Evolutionary conservation across 2,329 filamentous ascomycete genomes (phyloP).

Genomic region (Neoscytalidium dimidiatum): DNA sequence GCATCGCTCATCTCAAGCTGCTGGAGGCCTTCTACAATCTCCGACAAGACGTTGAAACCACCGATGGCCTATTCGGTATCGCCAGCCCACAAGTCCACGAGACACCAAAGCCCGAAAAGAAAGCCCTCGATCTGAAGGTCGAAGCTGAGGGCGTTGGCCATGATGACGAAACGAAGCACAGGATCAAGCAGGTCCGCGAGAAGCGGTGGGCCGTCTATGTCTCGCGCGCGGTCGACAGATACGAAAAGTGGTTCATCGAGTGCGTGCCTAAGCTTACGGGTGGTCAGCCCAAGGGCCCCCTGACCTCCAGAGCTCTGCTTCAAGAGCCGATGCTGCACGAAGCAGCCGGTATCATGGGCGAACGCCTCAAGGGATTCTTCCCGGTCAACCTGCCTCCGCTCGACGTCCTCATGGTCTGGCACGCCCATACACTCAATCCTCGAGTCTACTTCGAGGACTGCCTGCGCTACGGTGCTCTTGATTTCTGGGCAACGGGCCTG

Average conservation of each 20-base stretch:
- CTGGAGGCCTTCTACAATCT: conserved; percentile 68
- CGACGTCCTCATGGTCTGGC: conserved; percentile 80
- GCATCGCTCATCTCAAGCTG: conserved; percentile 73
- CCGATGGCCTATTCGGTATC: conserved; percentile 68
- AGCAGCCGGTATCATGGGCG: neutral
- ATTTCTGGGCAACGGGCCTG: conserved; percentile 63
- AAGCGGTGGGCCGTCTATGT: conserved; percentile 75
- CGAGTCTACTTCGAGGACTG: conserved; percentile 74
- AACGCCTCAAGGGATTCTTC: neutral
- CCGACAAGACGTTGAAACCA: conserved; percentile 66
- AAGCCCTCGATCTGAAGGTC: neutral
- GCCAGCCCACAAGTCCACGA: neutral
- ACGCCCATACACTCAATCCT: conserved; percentile 77
- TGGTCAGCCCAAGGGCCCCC: neutral
- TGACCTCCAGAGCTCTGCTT: neutral
- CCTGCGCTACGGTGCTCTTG: conserved; percentile 57
- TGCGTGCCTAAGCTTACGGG: neutral
- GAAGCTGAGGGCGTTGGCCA: neutral
- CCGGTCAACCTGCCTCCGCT: conserved; percentile 26
- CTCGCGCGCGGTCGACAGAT: conserved; percentile 67
- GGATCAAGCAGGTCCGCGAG: conserved; percentile 53
- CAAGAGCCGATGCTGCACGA: neutral
- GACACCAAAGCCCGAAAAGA: neutral
- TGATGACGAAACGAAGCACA: neutral
- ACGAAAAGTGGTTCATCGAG: conserved; percentile 64